Conservation (phyloP, 106 monocot genomes). For the Dactylorhiza incarnata region DNA sequence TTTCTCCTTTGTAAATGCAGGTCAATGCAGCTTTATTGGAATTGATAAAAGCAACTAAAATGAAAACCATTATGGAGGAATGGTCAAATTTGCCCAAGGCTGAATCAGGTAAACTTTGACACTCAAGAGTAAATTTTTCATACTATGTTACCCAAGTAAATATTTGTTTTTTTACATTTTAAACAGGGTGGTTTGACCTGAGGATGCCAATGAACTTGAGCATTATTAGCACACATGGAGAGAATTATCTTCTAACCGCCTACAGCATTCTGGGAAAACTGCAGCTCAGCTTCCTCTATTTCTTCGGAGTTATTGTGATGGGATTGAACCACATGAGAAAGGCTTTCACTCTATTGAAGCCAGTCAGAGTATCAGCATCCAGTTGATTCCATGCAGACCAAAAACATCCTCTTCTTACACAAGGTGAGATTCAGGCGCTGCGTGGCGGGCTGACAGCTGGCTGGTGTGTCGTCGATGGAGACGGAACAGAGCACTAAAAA, state of each 20-base stretch:
- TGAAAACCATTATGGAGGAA: constrained; percentile 23
- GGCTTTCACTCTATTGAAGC: constrained; percentile 33
- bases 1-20: constrained; percentile 25
- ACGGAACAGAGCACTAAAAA: too few relatives aligned
- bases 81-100: constrained; percentile 46
- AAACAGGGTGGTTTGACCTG: constrained; percentile 26
- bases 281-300: constrained; percentile 66
- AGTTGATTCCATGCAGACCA: not conserved
- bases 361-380: constrained; percentile 37
- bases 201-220: constrained; percentile 17
- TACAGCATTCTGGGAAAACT: constrained; percentile 56
- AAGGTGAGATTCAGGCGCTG: not conserved
- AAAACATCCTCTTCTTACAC: not conserved
- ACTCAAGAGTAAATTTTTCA: not conserved
- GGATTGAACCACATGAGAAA: constrained; percentile 53
- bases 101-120: constrained; percentile 38
- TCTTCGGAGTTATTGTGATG: constrained; percentile 67
- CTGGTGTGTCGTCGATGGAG: too few relatives aligned
- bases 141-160: not conserved
- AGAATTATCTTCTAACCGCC: constrained; percentile 21
- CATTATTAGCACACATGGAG: constrained; percentile 8
- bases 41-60: constrained; percentile 71
- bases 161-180: not conserved
- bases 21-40: constrained; percentile 63
- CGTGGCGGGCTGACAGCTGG: too few relatives aligned